Conservation (phyloP, 768 basidiomycete species). For the Podaxis sp. region DNA sequence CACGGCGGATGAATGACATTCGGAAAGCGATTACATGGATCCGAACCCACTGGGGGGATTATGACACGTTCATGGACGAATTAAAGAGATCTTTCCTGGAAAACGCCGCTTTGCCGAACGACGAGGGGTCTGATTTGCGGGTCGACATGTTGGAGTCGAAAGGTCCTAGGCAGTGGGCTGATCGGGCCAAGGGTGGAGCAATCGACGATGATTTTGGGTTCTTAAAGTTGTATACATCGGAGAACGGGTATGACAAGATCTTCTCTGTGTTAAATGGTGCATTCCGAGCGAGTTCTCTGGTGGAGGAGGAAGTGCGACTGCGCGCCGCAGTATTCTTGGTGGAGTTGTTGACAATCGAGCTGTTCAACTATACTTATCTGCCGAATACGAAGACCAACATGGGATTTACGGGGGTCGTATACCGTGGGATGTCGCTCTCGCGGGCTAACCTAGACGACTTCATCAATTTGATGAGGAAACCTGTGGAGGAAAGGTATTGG, state of each 20-base stretch:
- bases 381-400: slow-evolving; percentile 2
- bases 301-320: slow-evolving; percentile 10
- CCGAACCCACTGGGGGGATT: slow-evolving; percentile 17
- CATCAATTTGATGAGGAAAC: slow-evolving; percentile 14
- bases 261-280: slow-evolving; percentile 18
- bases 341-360: slow-evolving; percentile 21
- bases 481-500: slow-evolving; percentile 20
- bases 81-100: slow-evolving; percentile 11
- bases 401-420: slow-evolving; percentile 16
- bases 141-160: slow-evolving; percentile 6
- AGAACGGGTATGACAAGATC: slow-evolving; percentile 16
- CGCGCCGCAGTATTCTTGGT: slow-evolving; percentile 19
- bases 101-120: slow-evolving; percentile 7
- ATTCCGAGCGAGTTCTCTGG: slow-evolving; percentile 13
- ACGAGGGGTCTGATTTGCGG: neutral
- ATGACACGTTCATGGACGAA: slow-evolving; percentile 15
- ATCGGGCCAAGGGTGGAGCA: slow-evolving; percentile 9
- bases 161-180: slow-evolving; percentile 15
- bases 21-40: slow-evolving; percentile 16
- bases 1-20: slow-evolving; percentile 14
- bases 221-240: slow-evolving; percentile 17
- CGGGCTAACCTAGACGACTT: slow-evolving; percentile 15
- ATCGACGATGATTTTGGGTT: slow-evolving; percentile 16
- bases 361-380: slow-evolving; percentile 19
- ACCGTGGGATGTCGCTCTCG: slow-evolving; percentile 16